Conservation (phyloP, 1,139 yeast species). For the Waltiozyma solani region DNA sequence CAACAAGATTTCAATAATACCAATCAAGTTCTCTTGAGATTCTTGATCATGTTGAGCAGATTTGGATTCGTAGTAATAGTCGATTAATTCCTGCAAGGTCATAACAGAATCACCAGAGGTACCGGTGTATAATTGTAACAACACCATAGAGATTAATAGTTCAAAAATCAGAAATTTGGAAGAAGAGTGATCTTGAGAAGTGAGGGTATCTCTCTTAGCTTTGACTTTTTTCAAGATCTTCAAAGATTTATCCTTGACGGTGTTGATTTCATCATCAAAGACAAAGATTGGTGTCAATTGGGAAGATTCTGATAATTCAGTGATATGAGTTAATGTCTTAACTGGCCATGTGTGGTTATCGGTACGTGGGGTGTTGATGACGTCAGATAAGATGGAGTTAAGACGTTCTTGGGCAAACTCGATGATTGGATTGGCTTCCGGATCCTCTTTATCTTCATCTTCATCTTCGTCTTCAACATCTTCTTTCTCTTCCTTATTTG, state of each 20-base stretch:
- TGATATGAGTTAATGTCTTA: conserved; percentile 24
- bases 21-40: conserved; percentile 37
- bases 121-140: conserved; percentile 71
- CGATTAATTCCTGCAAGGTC: conserved; percentile 62
- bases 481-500: conserved; percentile 2
- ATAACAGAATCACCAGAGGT: conserved; percentile 63
- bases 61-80: conserved; percentile 36
- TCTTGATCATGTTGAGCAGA: conserved; percentile 22
- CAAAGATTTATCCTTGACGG: conserved; percentile 41
- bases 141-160: conserved; percentile 64
- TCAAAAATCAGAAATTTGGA: conserved; percentile 39
- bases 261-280: conserved; percentile 45
- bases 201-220: conserved; percentile 27
- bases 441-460: conserved; percentile 2
- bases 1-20: conserved; percentile 71
- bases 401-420: conserved; percentile 48
- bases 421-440: conserved; percentile 19
- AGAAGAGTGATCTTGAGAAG: conserved; percentile 21
- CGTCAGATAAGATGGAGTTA: conserved; percentile 53
- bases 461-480: background rate
- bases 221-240: conserved; percentile 39
- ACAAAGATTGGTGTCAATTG: conserved; percentile 26
- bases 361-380: conserved; percentile 35
- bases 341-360: conserved; percentile 54
- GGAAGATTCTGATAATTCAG: conserved; percentile 16